A percentile compares a stretch with the other conserved stretches of the same genome.
Conservation (phyloP, 2,329 filamentous ascomycete genomes). For the Phaeosphaeriaceae sp. region DNA sequence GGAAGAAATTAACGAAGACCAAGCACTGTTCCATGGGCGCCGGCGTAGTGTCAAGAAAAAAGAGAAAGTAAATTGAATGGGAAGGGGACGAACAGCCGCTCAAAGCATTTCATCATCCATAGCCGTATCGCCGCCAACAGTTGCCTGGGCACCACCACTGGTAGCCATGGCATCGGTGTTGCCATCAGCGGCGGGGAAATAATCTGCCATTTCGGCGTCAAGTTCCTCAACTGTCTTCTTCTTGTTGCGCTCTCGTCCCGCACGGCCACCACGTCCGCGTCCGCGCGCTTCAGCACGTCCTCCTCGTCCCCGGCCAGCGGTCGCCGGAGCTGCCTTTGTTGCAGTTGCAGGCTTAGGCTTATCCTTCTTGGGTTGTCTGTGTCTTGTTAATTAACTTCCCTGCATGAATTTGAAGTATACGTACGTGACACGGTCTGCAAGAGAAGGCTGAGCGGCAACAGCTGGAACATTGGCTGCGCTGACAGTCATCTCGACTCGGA, state of each 20-base stretch:
- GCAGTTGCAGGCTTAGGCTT: constrained; percentile 75
- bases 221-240: constrained; percentile 98
- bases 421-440: constrained; percentile 85
- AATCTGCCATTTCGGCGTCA: constrained; percentile 97
- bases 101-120: constrained; percentile 52
- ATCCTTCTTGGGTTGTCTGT: constrained; percentile 67
- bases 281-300: constrained; percentile 51
- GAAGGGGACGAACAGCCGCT: constrained; percentile 3
- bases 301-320: constrained; percentile 51
- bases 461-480: constrained; percentile 75
- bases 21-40: constrained; percentile 15
- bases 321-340: constrained; percentile 66
- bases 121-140: constrained; percentile 43
- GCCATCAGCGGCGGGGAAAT: constrained; percentile 68
- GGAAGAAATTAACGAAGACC: constrained; percentile 17
- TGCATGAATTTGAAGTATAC: constrained; percentile 35
- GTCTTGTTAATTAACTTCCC: constrained; percentile 12
- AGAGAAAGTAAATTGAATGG: constrained; percentile 2
- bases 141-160: constrained; percentile 54
- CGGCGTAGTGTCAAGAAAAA: constrained; percentile 11
- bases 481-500: constrained; percentile 95
- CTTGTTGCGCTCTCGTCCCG: constrained; percentile 60
- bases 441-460: constrained; percentile 69
- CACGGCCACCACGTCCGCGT: constrained; percentile 54
- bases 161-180: constrained; percentile 53